phyloP scores from a whole-genome alignment of 495 filamentous ascomycete species.

The Lasiosphaeria hispida region DNA sequence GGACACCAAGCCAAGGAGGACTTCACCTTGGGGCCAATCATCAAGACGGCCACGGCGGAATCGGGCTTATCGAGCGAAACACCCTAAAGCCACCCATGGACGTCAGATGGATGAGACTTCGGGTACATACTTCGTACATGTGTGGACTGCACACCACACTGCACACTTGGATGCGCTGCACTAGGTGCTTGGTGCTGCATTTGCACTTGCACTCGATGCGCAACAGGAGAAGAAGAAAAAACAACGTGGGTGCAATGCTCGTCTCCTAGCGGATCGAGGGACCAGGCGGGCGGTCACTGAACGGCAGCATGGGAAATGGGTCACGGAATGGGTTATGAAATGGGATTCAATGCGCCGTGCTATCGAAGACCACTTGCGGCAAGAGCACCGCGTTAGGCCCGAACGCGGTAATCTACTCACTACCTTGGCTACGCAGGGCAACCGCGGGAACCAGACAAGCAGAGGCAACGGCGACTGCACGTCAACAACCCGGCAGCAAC shows the following conservation, averaged over 20 bases:
- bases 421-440: too few species aligned
- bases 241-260: too few species aligned
- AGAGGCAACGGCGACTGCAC: too few species aligned
- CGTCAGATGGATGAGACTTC: neutral
- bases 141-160: too few species aligned
- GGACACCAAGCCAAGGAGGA: neutral
- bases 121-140: too few species aligned
- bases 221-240: too few species aligned
- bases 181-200: too few species aligned
- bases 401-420: too few species aligned
- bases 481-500: neutral
- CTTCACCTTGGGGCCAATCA: slow-evolving; percentile 3
- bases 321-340: neutral
- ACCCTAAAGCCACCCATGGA: slow-evolving; percentile 3
- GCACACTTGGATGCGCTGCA: too few species aligned
- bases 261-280: too few species aligned
- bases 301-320: neutral
- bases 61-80: slow-evolving; percentile 10
- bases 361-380: slow-evolving; percentile 1
- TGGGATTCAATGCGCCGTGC: slow-evolving; percentile 3
- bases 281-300: neutral
- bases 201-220: too few species aligned
- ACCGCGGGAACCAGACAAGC: too few species aligned
- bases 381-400: neutral
- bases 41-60: neutral